These are phyloP conservation scores for Solanum lignicaule DNA, from an alignment of 257 asterid genomes.

Conservation along the genomic window DNA sequence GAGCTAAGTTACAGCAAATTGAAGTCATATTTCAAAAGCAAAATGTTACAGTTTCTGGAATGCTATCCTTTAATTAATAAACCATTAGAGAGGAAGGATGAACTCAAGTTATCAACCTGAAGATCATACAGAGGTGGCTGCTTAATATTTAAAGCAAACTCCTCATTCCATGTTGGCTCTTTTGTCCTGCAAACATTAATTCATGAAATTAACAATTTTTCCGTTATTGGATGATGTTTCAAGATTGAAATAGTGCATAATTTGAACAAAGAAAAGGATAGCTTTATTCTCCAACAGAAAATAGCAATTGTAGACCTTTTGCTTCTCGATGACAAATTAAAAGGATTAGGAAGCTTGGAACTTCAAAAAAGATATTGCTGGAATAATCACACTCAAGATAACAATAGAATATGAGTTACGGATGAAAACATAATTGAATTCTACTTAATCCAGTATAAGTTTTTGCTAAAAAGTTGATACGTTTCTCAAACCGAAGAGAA, in stretches of 20 bases:
- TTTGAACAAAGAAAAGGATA: not conserved
- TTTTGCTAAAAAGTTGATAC: not conserved
- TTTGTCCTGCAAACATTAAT: constrained; percentile 58
- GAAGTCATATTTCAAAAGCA: not conserved
- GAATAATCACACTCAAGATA: not conserved
- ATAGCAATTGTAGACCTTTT: not conserved
- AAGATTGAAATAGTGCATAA: not conserved
- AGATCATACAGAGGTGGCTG: constrained; percentile 58
- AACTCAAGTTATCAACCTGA: constrained; percentile 46
- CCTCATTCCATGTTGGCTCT: constrained; percentile 98
- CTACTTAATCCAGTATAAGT: not conserved
- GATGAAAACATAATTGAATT: not conserved
- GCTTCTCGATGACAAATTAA: not conserved
- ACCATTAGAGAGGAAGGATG: not conserved
- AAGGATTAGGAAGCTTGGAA: not conserved
- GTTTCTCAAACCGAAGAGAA: not conserved
- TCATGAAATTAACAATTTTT: not conserved
- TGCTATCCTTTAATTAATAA: not conserved
- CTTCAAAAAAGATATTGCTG: not conserved
- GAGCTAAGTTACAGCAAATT: not conserved
- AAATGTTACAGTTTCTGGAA: not conserved
- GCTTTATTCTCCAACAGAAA: not conserved
- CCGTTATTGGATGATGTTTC: not conserved
- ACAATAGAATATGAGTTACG: not conserved
- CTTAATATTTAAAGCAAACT: constrained; percentile 76